Evolutionary conservation across 177 flowering plant genomes (phyloP).

Genomic region (Vitis hybrid): DNA sequence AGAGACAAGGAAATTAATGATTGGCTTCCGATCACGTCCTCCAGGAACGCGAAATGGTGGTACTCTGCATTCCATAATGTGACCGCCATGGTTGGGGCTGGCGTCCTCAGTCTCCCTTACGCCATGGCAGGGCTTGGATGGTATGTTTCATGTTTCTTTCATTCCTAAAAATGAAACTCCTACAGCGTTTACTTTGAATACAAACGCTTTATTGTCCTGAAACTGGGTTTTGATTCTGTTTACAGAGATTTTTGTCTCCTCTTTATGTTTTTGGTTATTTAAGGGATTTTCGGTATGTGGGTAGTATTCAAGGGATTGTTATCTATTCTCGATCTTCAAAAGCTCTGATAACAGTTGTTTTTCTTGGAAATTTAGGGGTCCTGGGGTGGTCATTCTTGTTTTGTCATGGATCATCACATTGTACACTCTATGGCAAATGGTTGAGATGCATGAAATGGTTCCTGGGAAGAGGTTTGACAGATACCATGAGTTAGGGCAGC

Average conservation of each 20-base stretch:
- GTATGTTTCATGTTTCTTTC: too few relatives aligned
- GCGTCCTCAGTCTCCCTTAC: too few relatives aligned
- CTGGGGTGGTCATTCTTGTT: constrained; percentile 44
- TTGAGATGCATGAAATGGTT: constrained; percentile 76
- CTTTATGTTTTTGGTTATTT: too few relatives aligned
- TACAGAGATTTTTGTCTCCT: not conserved
- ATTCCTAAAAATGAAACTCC: too few relatives aligned
- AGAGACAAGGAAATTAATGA: constrained; percentile 15
- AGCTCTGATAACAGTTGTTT: not conserved
- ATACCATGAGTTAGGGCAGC: constrained; percentile 72
- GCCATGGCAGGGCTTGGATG: too few relatives aligned
- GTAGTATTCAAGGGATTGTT: too few relatives aligned
- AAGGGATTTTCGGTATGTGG: too few relatives aligned
- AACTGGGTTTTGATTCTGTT: not conserved
- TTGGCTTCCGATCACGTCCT: constrained; percentile 64
- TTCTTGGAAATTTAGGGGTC: constrained; percentile 51
- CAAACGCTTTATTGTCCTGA: too few relatives aligned
- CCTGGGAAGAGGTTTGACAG: constrained; percentile 71
- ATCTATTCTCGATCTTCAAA: too few relatives aligned
- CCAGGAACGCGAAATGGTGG: constrained; percentile 59
- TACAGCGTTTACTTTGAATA: too few relatives aligned
- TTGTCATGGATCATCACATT: constrained; percentile 68
- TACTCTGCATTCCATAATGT: constrained; percentile 70
- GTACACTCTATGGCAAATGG: constrained; percentile 81
- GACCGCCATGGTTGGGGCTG: too few relatives aligned